phyloP scores from a whole-genome alignment of 1,284 basidiomycete species.

The Rhodotorula glutinis region DNA sequence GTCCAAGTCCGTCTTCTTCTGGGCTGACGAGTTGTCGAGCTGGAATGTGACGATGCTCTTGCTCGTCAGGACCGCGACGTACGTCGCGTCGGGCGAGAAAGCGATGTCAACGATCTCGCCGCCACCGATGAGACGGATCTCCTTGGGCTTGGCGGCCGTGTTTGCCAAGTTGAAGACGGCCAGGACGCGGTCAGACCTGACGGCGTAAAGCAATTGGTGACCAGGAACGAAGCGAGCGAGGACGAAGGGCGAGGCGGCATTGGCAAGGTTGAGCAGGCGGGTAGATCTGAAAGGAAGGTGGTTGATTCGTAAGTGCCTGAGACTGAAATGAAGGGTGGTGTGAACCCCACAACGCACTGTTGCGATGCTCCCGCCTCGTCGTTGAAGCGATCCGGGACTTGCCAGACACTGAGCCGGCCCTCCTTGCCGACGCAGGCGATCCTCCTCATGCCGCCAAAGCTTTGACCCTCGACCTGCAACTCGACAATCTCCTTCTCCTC shows the following conservation, averaged over 20 bases:
- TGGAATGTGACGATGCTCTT: background rate
- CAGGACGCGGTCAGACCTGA: background rate
- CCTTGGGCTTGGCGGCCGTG: background rate
- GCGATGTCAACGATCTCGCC: constrained; percentile 14
- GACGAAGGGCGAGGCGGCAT: background rate
- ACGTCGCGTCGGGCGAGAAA: constrained; percentile 24
- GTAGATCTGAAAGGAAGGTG: background rate
- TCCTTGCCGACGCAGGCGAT: background rate
- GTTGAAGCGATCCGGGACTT: constrained; percentile 1
- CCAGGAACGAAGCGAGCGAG: constrained; percentile 6
- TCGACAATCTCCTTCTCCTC: constrained; percentile 7
- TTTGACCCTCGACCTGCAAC: background rate
- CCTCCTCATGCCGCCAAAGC: background rate
- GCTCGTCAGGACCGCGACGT: background rate
- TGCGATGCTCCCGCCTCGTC: background rate
- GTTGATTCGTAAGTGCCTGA: too few species aligned
- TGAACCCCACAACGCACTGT: background rate
- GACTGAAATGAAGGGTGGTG: too few species aligned
- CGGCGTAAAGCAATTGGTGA: constrained; percentile 6
- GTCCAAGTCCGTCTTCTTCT: background rate
- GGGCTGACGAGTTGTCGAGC: background rate
- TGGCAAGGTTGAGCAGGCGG: constrained; percentile 1
- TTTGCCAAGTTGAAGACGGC: background rate
- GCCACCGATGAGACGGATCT: background rate
- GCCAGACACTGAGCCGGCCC: constrained; percentile 5